phyloP scores from a whole-genome alignment of 2,329 filamentous ascomycete species.

The Talaromyces verruculosus region DNA sequence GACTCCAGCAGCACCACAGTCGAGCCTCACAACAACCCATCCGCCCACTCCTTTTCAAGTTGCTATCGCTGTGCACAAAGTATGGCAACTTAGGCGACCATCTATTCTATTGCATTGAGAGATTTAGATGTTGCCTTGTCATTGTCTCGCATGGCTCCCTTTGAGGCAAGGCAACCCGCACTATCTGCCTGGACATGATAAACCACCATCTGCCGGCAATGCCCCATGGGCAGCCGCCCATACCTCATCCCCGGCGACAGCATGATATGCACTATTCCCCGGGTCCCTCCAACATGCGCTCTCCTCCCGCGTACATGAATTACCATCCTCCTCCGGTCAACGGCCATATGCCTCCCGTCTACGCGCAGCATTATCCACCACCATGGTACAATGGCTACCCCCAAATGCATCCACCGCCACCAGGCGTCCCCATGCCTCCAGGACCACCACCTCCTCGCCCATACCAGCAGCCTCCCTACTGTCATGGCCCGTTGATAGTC shows the following conservation, averaged over 20 bases:
- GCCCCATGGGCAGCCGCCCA: constrained; percentile 52
- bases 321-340: constrained; percentile 58
- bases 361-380: constrained; percentile 46
- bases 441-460: constrained; percentile 43
- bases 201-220: constrained; percentile 48
- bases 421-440: constrained; percentile 46
- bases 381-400: constrained; percentile 48
- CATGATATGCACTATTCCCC: constrained; percentile 47
- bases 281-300: constrained; percentile 53
- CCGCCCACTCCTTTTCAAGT: neutral
- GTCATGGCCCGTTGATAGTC: constrained; percentile 42
- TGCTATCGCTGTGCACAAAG: constrained; percentile 27
- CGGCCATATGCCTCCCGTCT: constrained; percentile 50
- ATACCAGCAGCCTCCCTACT: constrained; percentile 41
- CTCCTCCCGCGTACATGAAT: constrained; percentile 61
- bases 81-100: constrained; percentile 40
- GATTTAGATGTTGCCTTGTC: constrained; percentile 24
- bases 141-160: constrained; percentile 41
- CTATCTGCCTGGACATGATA: constrained; percentile 42
- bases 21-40: neutral
- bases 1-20: constrained; percentile 11
- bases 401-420: constrained; percentile 43
- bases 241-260: constrained; percentile 50
- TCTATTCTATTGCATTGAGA: constrained; percentile 21
- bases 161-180: constrained; percentile 39